A percentile compares a stretch with the other conserved stretches of the same genome.
phyloP scores from a whole-genome alignment of 176 grass and related monocot genomes.

The Bonia amplexicaulis region DNA sequence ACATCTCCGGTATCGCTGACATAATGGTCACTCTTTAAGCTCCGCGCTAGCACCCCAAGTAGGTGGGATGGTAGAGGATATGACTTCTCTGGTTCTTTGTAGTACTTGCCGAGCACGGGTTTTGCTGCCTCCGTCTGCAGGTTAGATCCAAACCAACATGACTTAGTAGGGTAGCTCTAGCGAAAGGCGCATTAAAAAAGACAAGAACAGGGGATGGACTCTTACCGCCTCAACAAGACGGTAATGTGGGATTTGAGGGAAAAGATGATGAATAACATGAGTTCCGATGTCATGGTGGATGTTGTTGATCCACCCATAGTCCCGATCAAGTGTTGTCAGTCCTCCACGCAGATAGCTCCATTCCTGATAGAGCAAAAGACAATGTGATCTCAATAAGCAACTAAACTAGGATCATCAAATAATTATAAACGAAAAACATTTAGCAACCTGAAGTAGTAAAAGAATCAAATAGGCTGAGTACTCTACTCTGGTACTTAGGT shows the following conservation, averaged over 20 bases:
- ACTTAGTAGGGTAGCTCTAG: slow-evolving; percentile 15
- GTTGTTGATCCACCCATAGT: slow-evolving; percentile 90
- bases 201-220: background rate
- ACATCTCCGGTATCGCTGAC: slow-evolving; percentile 73
- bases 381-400: slow-evolving; percentile 14
- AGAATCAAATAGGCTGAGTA: background rate
- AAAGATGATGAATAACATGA: slow-evolving; percentile 94
- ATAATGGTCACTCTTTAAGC: slow-evolving; percentile 72
- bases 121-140: slow-evolving; percentile 84
- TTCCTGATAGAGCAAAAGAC: slow-evolving; percentile 40
- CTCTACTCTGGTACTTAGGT: background rate
- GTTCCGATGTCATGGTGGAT: slow-evolving; percentile 96
- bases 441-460: background rate
- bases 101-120: slow-evolving; percentile 90
- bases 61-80: slow-evolving; percentile 72
- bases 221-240: slow-evolving; percentile 85
- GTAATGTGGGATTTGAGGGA: slow-evolving; percentile 94
- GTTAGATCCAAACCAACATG: slow-evolving; percentile 3
- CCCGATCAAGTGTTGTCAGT: slow-evolving; percentile 83
- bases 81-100: slow-evolving; percentile 78
- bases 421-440: background rate
- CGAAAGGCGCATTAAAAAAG: background rate
- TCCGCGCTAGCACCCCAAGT: slow-evolving; percentile 42
- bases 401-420: background rate
- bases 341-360: slow-evolving; percentile 96